Percentiles rank a stretch among this genome's conserved stretches.
These are phyloP conservation scores for Entrophospora sp. DNA, from an alignment of 192 early-diverging fungal genomes.

Conservation along the genomic window DNA sequence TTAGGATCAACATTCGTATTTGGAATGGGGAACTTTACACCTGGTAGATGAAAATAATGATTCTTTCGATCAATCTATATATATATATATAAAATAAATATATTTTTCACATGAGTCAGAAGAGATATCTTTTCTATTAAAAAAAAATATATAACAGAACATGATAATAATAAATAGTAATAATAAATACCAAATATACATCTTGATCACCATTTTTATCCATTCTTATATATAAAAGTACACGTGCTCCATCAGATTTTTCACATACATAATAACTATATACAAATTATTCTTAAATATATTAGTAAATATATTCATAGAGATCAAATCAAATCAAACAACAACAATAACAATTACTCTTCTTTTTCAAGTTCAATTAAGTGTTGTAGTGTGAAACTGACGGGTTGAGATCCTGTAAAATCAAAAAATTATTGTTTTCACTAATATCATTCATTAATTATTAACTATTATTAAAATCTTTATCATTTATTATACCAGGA, in stretches of 20 bases:
- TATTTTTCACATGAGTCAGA: neutral
- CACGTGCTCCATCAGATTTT: conserved; percentile 75
- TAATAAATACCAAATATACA: conserved; percentile 42
- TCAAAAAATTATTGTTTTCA: neutral
- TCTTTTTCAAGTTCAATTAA: conserved; percentile 44
- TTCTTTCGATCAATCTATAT: conserved; percentile 79
- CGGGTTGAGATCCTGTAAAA: conserved; percentile 57
- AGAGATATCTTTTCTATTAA: neutral
- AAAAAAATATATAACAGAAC: too few species aligned
- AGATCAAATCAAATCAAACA: neutral
- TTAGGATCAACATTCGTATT: too few species aligned
- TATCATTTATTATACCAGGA: too few species aligned
- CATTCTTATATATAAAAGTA: conserved; percentile 39
- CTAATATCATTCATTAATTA: too few species aligned
- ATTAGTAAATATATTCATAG: neutral
- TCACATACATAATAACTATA: conserved; percentile 70
- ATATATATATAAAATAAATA: neutral
- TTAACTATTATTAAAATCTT: too few species aligned
- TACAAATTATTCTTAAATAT: neutral
- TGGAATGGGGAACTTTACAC: conserved; percentile 58
- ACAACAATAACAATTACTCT: conserved; percentile 27
- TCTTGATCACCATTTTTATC: conserved; percentile 30
- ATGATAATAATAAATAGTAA: too few species aligned
- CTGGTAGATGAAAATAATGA: conserved; percentile 57
- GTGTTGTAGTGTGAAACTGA: conserved; percentile 46